Conservation (phyloP, 495 filamentous ascomycete genomes). For the Aspergillus hancockii region DNA sequence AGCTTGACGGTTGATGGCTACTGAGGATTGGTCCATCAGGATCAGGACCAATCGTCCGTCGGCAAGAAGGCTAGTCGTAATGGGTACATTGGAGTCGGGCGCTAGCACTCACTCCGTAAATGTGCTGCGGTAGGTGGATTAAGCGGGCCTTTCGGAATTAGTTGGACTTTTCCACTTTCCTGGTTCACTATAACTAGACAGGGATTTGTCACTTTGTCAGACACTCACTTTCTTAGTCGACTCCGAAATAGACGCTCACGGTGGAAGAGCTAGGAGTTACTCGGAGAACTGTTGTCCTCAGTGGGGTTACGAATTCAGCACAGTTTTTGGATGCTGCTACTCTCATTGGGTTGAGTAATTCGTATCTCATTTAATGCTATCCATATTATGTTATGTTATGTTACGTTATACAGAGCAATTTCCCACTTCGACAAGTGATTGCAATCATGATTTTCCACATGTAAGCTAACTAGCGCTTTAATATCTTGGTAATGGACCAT, state of each 20-base stretch:
- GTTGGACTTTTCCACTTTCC: not conserved
- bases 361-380: not conserved
- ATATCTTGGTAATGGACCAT: not conserved
- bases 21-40: not conserved
- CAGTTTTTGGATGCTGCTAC: no score
- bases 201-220: conserved; percentile 1
- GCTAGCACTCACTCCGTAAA: conserved; percentile 19
- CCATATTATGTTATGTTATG: not conserved
- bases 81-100: not conserved
- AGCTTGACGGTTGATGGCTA: conserved; percentile 12
- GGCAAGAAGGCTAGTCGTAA: conserved; percentile 10
- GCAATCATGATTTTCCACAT: not conserved
- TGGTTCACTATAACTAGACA: not conserved
- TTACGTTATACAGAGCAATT: not conserved
- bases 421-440: not conserved
- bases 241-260: no score
- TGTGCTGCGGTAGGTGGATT: conserved; percentile 8
- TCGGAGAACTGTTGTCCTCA: not conserved
- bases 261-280: no score
- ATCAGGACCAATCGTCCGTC: conserved; percentile 14
- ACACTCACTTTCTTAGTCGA: not conserved
- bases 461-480: not conserved
- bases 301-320: not conserved
- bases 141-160: conserved; percentile 9
- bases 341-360: not conserved